Evolutionary conservation across 495 filamentous ascomycete genomes (phyloP), one percentile per base, ranked within the genome.

Genomic region (Zalerion maritima): DNA sequence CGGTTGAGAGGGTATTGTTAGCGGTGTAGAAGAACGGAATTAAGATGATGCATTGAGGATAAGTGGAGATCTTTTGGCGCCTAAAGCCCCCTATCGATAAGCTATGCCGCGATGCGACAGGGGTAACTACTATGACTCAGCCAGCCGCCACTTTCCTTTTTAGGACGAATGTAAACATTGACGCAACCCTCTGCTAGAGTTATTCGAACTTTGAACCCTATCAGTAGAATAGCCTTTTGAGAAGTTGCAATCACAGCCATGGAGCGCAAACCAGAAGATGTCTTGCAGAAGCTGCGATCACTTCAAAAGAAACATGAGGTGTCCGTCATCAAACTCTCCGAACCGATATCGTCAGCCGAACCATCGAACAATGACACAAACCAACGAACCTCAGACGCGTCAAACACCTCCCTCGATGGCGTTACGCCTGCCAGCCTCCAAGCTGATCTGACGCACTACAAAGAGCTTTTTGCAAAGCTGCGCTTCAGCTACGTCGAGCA

Each of bases 381-480:
- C 24, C 4, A 34, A 2, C 64, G 75, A 37, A 66, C 60, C 32
- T 93, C 84, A 4, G 78, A 84, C 54, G 66, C 72, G 17, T 84
- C 80, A 15, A 57, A 54, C 34, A 54, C 66, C 15, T 63, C 70
- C 6, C 58, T 78, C 34, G 74, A 79, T 28, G 68, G 72, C 28
- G 69, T 75, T 0, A 81, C 76, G 10, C 80, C 83, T 1, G 70
- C 75, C 6, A 76, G 71, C 9, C 64, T 94, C 4, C 76, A 84
- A 37, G 81, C 81, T 16, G 85, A 93, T 49, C 60, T 94, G n/a
- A 60, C 68, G 29, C 85, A 94, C 50, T 93, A 94, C 54, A 79
- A 78, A 42, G 89, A 94, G 57, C 71, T 96, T 17, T 96, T 94
- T 54, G 78, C 82, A 23, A 94, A 94, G 56, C 69, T 97, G 16